Evolutionary conservation across 2,329 filamentous ascomycete species (phyloP).

Genomic region (Penicillium sumatraense): DNA sequence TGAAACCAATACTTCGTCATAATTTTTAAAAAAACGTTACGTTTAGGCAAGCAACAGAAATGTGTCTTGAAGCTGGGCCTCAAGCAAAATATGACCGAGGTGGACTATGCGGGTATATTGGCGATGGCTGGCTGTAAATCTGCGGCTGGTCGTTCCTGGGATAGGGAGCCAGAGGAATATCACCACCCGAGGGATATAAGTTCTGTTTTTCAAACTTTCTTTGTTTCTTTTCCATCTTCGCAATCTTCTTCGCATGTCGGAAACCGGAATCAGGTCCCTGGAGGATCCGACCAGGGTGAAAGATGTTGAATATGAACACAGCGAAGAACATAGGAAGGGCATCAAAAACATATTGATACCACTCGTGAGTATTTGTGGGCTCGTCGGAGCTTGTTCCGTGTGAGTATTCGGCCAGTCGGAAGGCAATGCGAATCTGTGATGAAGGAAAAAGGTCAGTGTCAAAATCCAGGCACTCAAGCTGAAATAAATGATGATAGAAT

Average conservation of each 20-base stretch:
- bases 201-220: conserved; percentile 20
- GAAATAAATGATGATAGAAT: background rate
- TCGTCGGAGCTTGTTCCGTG: conserved; percentile 63
- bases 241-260: conserved; percentile 35
- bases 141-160: background rate
- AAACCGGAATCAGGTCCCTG: conserved; percentile 53
- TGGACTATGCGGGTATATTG: background rate
- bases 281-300: conserved; percentile 57
- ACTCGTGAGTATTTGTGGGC: conserved; percentile 66
- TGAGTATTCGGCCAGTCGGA: conserved; percentile 62
- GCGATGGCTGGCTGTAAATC: background rate
- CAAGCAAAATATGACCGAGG: background rate
- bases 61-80: no score
- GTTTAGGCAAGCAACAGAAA: no score
- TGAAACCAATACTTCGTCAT: no score
- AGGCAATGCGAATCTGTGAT: conserved; percentile 61
- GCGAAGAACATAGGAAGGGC: conserved; percentile 61
- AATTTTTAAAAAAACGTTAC: no score
- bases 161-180: background rate
- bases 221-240: conserved; percentile 55
- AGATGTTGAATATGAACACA: conserved; percentile 47
- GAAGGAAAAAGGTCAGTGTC: background rate
- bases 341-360: conserved; percentile 58
- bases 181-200: background rate
- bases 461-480: no score